Conservation (phyloP, 1,284 basidiomycete genomes). For the Ustilago tritici region DNA sequence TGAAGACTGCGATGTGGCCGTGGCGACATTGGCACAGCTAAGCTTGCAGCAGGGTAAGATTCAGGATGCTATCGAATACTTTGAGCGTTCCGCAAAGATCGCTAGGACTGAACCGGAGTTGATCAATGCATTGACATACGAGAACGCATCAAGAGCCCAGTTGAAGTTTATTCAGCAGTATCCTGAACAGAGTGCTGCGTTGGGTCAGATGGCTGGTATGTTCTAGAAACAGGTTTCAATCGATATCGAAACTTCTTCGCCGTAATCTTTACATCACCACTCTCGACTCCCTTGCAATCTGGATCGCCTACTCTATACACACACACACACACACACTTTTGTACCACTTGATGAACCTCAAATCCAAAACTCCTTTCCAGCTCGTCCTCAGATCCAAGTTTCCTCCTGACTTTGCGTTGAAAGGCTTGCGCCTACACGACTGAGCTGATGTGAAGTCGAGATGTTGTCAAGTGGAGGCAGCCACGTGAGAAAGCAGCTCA, state of each 20-base stretch:
- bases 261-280: slow-evolving; percentile 1
- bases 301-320: not conserved
- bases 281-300: not conserved
- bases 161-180: slow-evolving; percentile 66
- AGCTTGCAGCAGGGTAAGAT: slow-evolving; percentile 91
- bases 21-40: slow-evolving; percentile 94
- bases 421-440: not conserved
- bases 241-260: not conserved
- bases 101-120: slow-evolving; percentile 93
- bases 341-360: slow-evolving; percentile 3
- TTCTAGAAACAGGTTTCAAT: slow-evolving; percentile 13
- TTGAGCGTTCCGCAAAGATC: slow-evolving; percentile 84
- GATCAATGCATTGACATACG: slow-evolving; percentile 86
- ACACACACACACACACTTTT: slow-evolving; percentile 1
- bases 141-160: slow-evolving; percentile 73
- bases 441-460: not conserved
- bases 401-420: not conserved
- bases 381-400: not conserved
- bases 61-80: slow-evolving; percentile 86
- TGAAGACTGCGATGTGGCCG: slow-evolving; percentile 93
- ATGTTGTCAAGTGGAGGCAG: too few relatives aligned
- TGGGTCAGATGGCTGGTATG: slow-evolving; percentile 64
- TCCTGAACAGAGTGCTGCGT: slow-evolving; percentile 64
- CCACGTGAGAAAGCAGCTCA: not conserved
- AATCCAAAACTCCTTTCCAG: slow-evolving; percentile 1